Evolutionary conservation across 2,329 filamentous ascomycete genomes (phyloP).

Genomic region (Bipolaris cookei): DNA sequence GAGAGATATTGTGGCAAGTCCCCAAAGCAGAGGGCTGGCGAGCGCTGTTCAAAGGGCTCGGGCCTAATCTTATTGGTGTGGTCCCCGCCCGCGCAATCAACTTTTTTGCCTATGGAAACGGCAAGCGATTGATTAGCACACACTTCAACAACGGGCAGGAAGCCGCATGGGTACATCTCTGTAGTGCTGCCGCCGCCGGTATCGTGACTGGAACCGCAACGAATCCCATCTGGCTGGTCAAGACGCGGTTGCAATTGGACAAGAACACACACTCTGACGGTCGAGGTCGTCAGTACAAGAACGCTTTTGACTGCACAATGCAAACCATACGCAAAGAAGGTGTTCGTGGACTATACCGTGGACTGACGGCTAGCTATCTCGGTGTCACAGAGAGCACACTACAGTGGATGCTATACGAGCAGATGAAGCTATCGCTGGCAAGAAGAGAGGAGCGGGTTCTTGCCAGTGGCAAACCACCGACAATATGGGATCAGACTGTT

Average conservation of each 20-base stretch:
- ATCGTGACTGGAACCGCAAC: constrained; percentile 88
- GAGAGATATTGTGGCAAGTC: constrained; percentile 83
- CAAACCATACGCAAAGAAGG: constrained; percentile 85
- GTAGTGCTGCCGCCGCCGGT: constrained; percentile 77
- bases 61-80: constrained; percentile 87
- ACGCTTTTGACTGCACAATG: constrained; percentile 84
- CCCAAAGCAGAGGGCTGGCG: constrained; percentile 82
- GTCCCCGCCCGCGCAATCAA: constrained; percentile 90
- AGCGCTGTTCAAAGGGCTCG: constrained; percentile 90
- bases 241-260: constrained; percentile 90
- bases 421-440: constrained; percentile 79
- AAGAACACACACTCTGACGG: constrained; percentile 73
- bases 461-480: constrained; percentile 67
- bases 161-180: constrained; percentile 77
- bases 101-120: constrained; percentile 92
- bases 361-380: constrained; percentile 88
- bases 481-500: constrained; percentile 74
- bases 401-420: constrained; percentile 94
- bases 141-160: constrained; percentile 74
- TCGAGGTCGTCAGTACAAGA: constrained; percentile 75
- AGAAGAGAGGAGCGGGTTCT: constrained; percentile 64
- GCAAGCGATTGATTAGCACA: constrained; percentile 80
- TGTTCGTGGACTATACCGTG: constrained; percentile 81
- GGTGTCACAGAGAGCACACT: constrained; percentile 88
- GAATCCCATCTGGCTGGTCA: constrained; percentile 96